Evolutionary conservation across 1,284 basidiomycete species (phyloP).

Genomic region (Volvariella surrecta): DNA sequence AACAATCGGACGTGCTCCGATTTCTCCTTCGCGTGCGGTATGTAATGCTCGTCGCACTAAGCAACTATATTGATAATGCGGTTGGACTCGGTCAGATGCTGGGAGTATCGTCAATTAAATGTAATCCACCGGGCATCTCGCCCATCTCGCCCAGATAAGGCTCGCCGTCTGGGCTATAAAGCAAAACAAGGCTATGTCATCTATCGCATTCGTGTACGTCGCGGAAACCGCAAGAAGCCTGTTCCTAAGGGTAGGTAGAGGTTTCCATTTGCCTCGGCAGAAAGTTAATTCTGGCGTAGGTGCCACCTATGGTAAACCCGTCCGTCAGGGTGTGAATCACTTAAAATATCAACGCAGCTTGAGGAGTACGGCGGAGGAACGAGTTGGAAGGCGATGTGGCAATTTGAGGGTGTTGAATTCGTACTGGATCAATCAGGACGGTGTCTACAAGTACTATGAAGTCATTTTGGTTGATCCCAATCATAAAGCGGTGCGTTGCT

Average conservation of each 20-base stretch:
- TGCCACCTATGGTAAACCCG: slow-evolving; percentile 99
- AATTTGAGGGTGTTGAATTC: slow-evolving; percentile 96
- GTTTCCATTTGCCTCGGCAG: not conserved
- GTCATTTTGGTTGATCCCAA: slow-evolving; percentile 96
- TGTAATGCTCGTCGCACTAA: slow-evolving; percentile 18
- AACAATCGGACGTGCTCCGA: slow-evolving; percentile 95
- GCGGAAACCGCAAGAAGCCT: slow-evolving; percentile 99
- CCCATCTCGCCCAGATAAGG: slow-evolving; percentile 98
- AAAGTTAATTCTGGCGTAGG: slow-evolving; percentile 29
- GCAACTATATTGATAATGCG: not conserved
- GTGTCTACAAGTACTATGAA: slow-evolving; percentile 99
- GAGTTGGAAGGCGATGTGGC: slow-evolving; percentile 93
- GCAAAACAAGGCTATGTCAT: slow-evolving; percentile 99
- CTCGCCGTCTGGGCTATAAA: slow-evolving; percentile 98
- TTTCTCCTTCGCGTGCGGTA: slow-evolving; percentile 97
- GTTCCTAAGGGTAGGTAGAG: slow-evolving; percentile 82
- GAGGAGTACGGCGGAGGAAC: slow-evolving; percentile 94
- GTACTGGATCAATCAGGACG: slow-evolving; percentile 99
- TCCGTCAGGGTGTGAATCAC: slow-evolving; percentile 99
- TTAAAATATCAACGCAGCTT: slow-evolving; percentile 97
- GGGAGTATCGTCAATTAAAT: slow-evolving; percentile 98
- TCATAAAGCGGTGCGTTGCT: slow-evolving; percentile 77
- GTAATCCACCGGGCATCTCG: slow-evolving; percentile 98
- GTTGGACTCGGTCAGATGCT: slow-evolving; percentile 60
- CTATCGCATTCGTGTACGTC: slow-evolving; percentile 96